These are phyloP conservation scores for Adansonia madagascariensis DNA, from an alignment of 441 rosid genomes.

Conservation along the genomic window DNA sequence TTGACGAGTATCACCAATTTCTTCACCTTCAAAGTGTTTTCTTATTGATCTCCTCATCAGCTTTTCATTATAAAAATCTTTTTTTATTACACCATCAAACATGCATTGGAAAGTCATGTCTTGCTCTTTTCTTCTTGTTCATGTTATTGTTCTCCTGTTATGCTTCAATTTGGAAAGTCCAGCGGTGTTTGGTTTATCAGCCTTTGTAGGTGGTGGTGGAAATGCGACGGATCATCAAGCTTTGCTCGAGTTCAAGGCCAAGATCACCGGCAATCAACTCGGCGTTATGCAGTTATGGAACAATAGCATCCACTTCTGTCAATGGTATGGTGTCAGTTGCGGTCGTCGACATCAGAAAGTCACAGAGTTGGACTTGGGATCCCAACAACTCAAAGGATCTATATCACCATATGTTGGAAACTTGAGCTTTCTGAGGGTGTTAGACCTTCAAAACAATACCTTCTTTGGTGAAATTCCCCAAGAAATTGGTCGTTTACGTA, in stretches of 20 bases:
- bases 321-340: constrained; percentile 25
- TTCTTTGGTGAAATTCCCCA: constrained; percentile 27
- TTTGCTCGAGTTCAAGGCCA: constrained; percentile 1
- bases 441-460: constrained; percentile 25
- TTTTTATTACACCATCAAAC: no score
- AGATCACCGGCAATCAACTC: background rate
- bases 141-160: no score
- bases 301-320: constrained; percentile 27
- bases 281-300: constrained; percentile 28
- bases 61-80: no score
- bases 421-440: background rate
- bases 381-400: background rate
- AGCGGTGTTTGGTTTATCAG: no score
- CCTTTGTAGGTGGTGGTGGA: background rate
- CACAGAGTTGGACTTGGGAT: background rate
- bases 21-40: no score
- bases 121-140: no score
- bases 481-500: constrained; percentile 31
- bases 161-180: no score
- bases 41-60: no score
- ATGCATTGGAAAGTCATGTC: no score
- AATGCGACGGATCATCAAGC: background rate
- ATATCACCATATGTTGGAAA: background rate
- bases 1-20: no score
- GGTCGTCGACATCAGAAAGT: constrained; percentile 16